Conservation (phyloP, 108 stramenopile species). For the Skeletonema potamos region DNA sequence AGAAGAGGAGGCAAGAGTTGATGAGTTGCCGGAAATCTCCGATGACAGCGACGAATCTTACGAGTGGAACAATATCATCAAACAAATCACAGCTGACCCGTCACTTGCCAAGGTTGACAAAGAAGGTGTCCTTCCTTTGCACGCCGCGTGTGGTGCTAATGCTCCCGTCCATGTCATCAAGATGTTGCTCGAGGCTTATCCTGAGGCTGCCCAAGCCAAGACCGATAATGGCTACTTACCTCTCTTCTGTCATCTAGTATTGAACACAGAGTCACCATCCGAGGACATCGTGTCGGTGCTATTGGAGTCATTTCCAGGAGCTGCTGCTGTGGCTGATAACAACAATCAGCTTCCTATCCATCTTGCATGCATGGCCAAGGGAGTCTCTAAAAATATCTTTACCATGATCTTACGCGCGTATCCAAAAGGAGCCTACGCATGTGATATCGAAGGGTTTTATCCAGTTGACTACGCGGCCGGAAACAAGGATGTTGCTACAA, state of each 20-base stretch:
- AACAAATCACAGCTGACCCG: neutral
- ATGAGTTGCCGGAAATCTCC: neutral
- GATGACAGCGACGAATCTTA: neutral
- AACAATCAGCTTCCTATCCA: constrained; percentile 5
- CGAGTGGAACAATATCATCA: neutral
- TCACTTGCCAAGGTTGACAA: neutral
- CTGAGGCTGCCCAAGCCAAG: neutral
- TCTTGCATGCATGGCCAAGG: constrained; percentile 4
- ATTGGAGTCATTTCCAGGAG: neutral
- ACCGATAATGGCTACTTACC: neutral
- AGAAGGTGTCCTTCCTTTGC: neutral
- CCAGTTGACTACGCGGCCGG: constrained; percentile 4
- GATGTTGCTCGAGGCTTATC: neutral
- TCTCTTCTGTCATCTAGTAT: neutral
- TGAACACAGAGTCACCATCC: neutral
- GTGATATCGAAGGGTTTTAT: constrained; percentile 10
- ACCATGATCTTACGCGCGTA: constrained; percentile 20
- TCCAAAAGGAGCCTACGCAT: constrained; percentile 25
- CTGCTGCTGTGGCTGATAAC: neutral
- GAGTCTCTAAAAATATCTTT: constrained; percentile 8
- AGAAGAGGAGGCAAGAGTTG: neutral
- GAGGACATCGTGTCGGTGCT: neutral
- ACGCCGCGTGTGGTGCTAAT: neutral
- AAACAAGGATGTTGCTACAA: constrained; percentile 6
- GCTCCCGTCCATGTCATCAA: neutral